Evolutionary conservation across 108 stramenopile species (phyloP).

Genomic region (Epithemia pelagica): DNA sequence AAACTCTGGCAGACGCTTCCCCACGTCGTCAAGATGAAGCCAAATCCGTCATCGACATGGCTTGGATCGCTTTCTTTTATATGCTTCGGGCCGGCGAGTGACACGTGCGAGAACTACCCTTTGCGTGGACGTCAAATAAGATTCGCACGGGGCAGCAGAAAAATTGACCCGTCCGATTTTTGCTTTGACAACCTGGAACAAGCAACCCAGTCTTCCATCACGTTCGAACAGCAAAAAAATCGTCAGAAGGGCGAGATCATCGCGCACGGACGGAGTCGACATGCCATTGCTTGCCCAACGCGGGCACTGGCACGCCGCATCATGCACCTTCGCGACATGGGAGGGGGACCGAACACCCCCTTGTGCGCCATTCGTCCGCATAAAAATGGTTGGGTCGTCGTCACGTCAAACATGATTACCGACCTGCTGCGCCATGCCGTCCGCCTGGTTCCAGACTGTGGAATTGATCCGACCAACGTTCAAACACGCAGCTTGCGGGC

Average conservation of each 20-base stretch:
- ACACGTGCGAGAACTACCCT: background rate
- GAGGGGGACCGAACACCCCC: slow-evolving; percentile 8
- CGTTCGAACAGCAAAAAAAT: slow-evolving; percentile 22
- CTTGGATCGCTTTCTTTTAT: slow-evolving; percentile 22
- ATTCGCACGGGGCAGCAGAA: background rate
- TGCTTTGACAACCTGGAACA: background rate
- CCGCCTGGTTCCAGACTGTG: background rate
- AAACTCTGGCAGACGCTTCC: background rate
- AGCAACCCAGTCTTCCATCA: slow-evolving; percentile 6
- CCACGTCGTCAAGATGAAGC: background rate
- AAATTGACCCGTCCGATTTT: background rate
- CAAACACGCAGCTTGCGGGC: slow-evolving; percentile 24
- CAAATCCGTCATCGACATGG: slow-evolving; percentile 11
- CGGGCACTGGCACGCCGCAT: slow-evolving; percentile 19
- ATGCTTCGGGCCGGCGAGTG: slow-evolving; percentile 6
- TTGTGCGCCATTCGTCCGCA: slow-evolving; percentile 4
- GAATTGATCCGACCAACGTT: slow-evolving; percentile 17
- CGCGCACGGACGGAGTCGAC: slow-evolving; percentile 21
- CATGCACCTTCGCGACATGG: slow-evolving; percentile 15
- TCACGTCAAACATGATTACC: no score
- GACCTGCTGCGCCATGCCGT: background rate
- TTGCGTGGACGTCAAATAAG: background rate
- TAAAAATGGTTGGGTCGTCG: no score
- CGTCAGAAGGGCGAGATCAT: slow-evolving; percentile 24
- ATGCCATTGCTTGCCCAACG: slow-evolving; percentile 26